These are phyloP conservation scores for Lathyrus tuberosus DNA, from an alignment of 306 rosid genomes.

Conservation along the genomic window DNA sequence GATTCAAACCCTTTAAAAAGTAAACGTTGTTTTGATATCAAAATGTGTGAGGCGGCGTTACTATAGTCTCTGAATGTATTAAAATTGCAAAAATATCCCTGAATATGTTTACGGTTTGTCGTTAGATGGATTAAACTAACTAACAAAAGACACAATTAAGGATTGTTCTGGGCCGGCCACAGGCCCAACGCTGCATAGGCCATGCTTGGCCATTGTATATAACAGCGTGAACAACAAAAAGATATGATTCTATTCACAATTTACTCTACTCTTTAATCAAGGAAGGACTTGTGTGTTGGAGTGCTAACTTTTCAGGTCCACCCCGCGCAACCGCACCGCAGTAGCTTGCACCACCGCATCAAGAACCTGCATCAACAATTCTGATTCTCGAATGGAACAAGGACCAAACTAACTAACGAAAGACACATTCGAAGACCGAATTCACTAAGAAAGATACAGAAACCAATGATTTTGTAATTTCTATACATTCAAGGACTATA, in stretches of 20 bases:
- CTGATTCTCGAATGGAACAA: no score
- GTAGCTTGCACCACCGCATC: no score
- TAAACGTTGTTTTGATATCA: neutral
- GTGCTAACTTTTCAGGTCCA: no score
- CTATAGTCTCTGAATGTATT: neutral
- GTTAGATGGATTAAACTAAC: neutral
- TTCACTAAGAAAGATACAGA: neutral
- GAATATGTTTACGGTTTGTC: neutral
- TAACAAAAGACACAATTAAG: neutral
- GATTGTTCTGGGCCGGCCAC: no score
- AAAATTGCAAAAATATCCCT: neutral
- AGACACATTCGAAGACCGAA: neutral
- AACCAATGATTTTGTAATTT: neutral
- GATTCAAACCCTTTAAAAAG: neutral
- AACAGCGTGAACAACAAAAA: no score
- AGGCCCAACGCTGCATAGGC: no score
- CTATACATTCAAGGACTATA: neutral
- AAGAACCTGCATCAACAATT: no score
- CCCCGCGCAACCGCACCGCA: no score
- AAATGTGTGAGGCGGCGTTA: neutral
- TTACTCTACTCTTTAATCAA: no score
- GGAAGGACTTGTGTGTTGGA: no score
- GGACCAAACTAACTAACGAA: neutral
- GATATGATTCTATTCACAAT: no score
- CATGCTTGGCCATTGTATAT: no score